phyloP scores from a whole-genome alignment of 108 stramenopile species.

The Pseudonitzschia multiseries region DNA sequence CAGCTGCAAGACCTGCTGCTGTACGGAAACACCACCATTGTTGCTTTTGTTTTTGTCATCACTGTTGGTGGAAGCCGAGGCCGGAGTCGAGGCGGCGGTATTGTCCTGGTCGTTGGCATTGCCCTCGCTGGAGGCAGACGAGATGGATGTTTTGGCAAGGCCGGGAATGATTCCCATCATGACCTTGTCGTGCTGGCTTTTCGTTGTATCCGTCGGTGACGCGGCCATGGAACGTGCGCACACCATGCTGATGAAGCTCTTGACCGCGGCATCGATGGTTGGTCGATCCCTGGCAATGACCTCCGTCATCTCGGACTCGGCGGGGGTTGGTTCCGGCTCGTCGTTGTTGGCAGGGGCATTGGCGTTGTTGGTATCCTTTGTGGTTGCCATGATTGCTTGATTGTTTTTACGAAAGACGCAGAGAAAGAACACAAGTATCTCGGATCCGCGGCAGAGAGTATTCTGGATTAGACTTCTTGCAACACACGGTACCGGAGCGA shows the following conservation, averaged over 20 bases:
- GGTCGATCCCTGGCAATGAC: conserved; percentile 42
- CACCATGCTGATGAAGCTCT: conserved; percentile 34
- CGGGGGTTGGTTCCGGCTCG: conserved; percentile 16
- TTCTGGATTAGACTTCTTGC: no score
- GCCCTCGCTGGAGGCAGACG: not conserved
- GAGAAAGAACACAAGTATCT: not conserved
- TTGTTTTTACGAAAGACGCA: not conserved
- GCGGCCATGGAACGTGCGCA: conserved; percentile 28
- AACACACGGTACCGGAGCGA: no score
- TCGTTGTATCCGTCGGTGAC: conserved; percentile 13
- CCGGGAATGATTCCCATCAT: conserved; percentile 20
- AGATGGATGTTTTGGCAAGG: not conserved
- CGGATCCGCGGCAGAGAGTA: no score
- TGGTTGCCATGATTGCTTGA: not conserved
- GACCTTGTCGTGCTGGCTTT: not conserved
- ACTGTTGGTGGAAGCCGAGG: not conserved
- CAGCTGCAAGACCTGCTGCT: conserved; percentile 18
- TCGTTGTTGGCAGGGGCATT: not conserved
- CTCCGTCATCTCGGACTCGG: conserved; percentile 25
- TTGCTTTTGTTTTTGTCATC: not conserved
- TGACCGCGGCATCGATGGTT: conserved; percentile 41
- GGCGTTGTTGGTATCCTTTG: not conserved
- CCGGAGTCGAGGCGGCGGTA: no score
- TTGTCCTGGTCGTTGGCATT: not conserved
- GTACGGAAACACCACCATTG: not conserved